Conservation (phyloP, 495 filamentous ascomycete species). For the Penicillium coffeae region DNA sequence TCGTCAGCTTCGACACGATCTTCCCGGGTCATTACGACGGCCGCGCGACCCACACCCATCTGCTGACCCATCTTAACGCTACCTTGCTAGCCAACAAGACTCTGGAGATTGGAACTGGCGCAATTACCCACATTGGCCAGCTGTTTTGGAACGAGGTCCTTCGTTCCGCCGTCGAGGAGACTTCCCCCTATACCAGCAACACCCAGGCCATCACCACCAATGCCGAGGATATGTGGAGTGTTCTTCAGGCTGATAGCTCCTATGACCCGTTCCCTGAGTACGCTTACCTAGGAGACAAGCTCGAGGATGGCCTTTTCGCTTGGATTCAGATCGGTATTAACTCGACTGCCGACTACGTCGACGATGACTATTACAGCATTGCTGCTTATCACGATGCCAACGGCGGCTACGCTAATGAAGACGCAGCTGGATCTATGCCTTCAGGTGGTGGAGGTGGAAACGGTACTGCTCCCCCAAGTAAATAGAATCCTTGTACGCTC, state of each 20-base stretch:
- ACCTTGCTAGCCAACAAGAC: constrained; percentile 46
- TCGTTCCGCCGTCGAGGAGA: constrained; percentile 51
- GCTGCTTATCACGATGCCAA: constrained; percentile 31
- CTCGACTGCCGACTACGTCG: constrained; percentile 41
- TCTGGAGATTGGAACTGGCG: constrained; percentile 41
- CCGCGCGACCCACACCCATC: constrained; percentile 56
- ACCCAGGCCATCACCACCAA: constrained; percentile 49
- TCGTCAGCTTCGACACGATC: constrained; percentile 52
- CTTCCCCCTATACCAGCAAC: constrained; percentile 54
- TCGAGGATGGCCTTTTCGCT: constrained; percentile 50
- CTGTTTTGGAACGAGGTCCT: constrained; percentile 62
- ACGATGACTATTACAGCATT: constrained; percentile 38
- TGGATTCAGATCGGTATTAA: constrained; percentile 60
- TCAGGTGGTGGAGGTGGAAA: constrained; percentile 19
- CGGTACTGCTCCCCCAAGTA: no score
- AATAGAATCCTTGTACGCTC: no score
- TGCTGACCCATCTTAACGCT: constrained; percentile 46
- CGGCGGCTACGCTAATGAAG: constrained; percentile 30
- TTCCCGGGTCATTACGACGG: constrained; percentile 60
- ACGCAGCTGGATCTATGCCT: constrained; percentile 15
- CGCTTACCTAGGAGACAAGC: constrained; percentile 43
- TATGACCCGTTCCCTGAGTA: constrained; percentile 39
- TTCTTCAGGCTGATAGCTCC: constrained; percentile 25
- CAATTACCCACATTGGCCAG: constrained; percentile 43
- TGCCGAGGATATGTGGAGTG: constrained; percentile 35